Base-by-base conservation (phyloP, 331 rosid species). In the Quercus lobata region DNA sequence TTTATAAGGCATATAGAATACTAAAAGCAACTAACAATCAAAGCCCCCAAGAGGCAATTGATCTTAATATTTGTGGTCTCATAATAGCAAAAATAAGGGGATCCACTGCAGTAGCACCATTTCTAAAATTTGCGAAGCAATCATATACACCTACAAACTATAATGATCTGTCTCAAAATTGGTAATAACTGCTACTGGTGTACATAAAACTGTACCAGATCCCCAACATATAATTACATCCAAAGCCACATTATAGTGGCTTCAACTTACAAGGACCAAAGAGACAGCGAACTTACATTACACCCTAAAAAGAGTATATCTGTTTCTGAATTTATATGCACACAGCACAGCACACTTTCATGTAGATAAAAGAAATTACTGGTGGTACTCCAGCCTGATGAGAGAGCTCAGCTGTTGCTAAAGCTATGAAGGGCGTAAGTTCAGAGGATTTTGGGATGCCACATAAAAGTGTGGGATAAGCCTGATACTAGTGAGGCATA, bases 371-470 rank as follows among this genome's bases (percentile, higher is more conserved):
- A 58, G 82, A 76, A 81, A 80, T 87, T 87, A 96, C 98, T 57
- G 90, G 87, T 8, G 99, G 99, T 80, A 96, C 93, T 89, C 97
- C 98, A 84, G 99, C 99, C 82, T 90, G 94, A 84, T 90, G 87
- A 41, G 98, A 79, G 76, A 96, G 99, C 82, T 96, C 98, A 65
- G 96, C 99, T 73, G 97, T 94, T 78, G 99, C 99, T 70, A 96
- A 89, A 80, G 99, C 99, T 24, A 96, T 93, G 84, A 95, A 92
- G 60, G 99, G 99, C 5, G 99, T 95, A 61, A 91, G 88, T 80
- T 95, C 99, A 83, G 98, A 88, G 84, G 98, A 98, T 84, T 96
- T 96, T 88, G 93, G 77, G 72, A 96, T 91, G 77, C 99, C 99
- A 86, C 97, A 87, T 54, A 96, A 97, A 85, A 96, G 97, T 82